phyloP scores from a whole-genome alignment of 495 filamentous ascomycete species.

The Podospora pseudoanserina region DNA sequence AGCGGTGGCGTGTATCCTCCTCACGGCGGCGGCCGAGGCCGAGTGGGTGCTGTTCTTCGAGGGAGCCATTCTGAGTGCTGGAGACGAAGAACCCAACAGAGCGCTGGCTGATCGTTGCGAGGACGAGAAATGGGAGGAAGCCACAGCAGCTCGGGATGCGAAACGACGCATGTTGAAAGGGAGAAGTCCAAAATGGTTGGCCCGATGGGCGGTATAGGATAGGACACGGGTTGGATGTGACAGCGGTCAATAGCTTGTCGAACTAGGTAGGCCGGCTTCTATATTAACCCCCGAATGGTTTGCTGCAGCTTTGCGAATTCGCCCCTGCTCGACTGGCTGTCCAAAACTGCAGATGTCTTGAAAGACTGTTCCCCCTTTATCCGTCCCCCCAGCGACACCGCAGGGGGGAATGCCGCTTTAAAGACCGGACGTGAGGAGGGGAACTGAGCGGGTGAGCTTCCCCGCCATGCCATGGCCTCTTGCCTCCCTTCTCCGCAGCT shows the following conservation, averaged over 20 bases:
- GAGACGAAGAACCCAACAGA: constrained; percentile 24
- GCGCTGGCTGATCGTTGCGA: constrained; percentile 10
- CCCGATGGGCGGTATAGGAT: neutral
- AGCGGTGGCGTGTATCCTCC: constrained; percentile 59
- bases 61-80: constrained; percentile 37
- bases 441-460: constrained; percentile 7
- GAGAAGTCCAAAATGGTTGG: neutral
- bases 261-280: constrained; percentile 3
- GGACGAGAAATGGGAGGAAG: constrained; percentile 22
- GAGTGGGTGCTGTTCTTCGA: constrained; percentile 20
- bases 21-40: constrained; percentile 23
- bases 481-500: neutral
- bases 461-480: neutral
- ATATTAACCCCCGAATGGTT: constrained; percentile 11
- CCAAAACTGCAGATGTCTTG: neutral
- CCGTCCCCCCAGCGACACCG: constrained; percentile 13
- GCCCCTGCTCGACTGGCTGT: neutral
- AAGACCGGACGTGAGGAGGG: constrained; percentile 12
- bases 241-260: neutral
- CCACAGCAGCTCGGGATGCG: constrained; percentile 30
- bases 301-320: neutral
- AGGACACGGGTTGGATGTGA: constrained; percentile 3
- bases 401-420: constrained; percentile 2
- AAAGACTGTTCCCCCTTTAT: constrained; percentile 15
- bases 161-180: constrained; percentile 41